Percentiles rank a stretch among this genome's conserved stretches.
Conservation (phyloP, 306 rosid genomes). For the Acmispon strigosus region DNA sequence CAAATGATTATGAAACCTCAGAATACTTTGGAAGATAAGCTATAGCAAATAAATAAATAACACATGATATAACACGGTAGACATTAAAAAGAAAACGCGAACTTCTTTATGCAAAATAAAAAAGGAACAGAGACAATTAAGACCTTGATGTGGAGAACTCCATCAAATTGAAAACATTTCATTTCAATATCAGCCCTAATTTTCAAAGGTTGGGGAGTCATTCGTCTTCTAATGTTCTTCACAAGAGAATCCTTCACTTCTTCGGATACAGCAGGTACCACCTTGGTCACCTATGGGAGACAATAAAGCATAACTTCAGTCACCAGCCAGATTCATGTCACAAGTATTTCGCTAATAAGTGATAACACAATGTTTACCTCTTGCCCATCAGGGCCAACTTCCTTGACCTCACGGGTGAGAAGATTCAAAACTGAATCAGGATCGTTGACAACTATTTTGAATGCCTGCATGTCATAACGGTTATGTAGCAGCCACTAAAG, state of each 20-base stretch:
- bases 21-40: background rate
- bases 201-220: constrained; percentile 97
- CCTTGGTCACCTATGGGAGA: constrained; percentile 56
- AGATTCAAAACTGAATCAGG: constrained; percentile 77
- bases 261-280: constrained; percentile 81
- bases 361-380: constrained; percentile 48
- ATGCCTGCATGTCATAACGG: constrained; percentile 54
- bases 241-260: constrained; percentile 77
- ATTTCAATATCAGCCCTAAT: constrained; percentile 89
- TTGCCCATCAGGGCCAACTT: constrained; percentile 79
- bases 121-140: background rate
- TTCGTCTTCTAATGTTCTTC: constrained; percentile 80
- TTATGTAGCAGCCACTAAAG: background rate
- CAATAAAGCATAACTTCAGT: background rate
- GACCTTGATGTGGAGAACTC: constrained; percentile 95
- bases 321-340: background rate
- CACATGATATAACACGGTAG: background rate
- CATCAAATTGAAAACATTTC: constrained; percentile 97
- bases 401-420: constrained; percentile 83
- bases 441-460: constrained; percentile 77
- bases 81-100: background rate
- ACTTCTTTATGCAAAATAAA: background rate
- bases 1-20: background rate
- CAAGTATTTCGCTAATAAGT: background rate
- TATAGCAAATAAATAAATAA: background rate